Evolutionary conservation across 2,329 filamentous ascomycete genomes (phyloP), one percentile per base, ranked within the genome.

Genomic region (Xylariales sp.): DNA sequence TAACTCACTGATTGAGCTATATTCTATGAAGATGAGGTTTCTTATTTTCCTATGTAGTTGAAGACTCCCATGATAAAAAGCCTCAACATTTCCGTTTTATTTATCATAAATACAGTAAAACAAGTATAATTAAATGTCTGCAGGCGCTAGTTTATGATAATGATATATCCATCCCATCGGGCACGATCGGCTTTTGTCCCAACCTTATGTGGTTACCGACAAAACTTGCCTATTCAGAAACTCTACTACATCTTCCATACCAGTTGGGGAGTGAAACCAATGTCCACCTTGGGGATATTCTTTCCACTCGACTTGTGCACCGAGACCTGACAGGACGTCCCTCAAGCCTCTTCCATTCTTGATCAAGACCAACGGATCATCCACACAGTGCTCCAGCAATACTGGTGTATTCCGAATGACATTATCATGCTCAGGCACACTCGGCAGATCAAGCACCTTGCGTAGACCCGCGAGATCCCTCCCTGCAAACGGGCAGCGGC

Each of bases 381-480:
- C 61, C 4, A 46, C 44, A 36, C 66, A 72, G 45, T 74, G 70
- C 46, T 72, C 60, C 3, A 74, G 52, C 33, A 74, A 47, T 13
- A 72, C 45, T 0, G 67, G 69, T 28, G 69, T 73, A 6, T 60
- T 56, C 15, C 50, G 44, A 11, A 72, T 5, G 1, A 63, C 55
- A 4, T 48, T 43, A 31, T 58, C 41, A 10, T 41, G 39, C 8
- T 25, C 8, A 8, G 23, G 23, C 8, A 25, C 23, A n/a, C n/a
- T 25, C n/a, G 8, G 8, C n/a, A 25, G 30, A 2, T 42, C 46
- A 3, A 70, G 44, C 1, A 59, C 38, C 24, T 46, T 45, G 29
- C 65, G 48, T 32, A 46, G 48, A 21, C 46, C 40, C 6, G 37
- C 23, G 2, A 54, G 46, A 8, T 37, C 29, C 21, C 50, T 36